Evolutionary conservation across 129 eudicot species (phyloP), one percentile per base, ranked within the genome.

Genomic region (Lonicera japonica): DNA sequence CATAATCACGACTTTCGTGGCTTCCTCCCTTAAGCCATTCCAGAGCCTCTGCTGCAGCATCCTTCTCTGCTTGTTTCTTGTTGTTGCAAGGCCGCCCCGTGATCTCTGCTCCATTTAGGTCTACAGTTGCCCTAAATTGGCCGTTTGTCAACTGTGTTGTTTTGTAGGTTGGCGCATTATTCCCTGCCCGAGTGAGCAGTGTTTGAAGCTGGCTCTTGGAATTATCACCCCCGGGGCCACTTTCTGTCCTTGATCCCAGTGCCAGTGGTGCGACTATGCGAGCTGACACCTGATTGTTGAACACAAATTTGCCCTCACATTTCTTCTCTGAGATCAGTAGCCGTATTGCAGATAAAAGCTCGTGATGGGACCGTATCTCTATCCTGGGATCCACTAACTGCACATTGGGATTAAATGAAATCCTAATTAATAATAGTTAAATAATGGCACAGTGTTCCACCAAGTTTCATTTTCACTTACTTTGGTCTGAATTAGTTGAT

Each of bases 201-300:
- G 90, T 91, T 72, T 91, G 96, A 22, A 91, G 84, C 73, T 82
- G 95, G 67, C 90, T 68, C 73, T 91, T 91, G 0, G 97, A 29
- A 69, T 91, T 91, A 61, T 91, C 88, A 51, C 97, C 97, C 55
- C 97, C 97, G 5, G 97, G 96, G 10, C 94, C 96, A 48, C 90
- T 84, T 74, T 70, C 88, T 45, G 56, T 58, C 17, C 82, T 71
- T 15, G 82, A 81, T 57, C 43, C 54, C 52, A 57, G 38, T 43
- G 16, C 50, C 50, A 8, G 71, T 39, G 74, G 70, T 48, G 60
- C 66, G 21, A 68, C 70, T 18, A 56, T 15, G 41, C 63, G 45
- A 54, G 76, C 65, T 68, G 86, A 54, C 29, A 53, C 29, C 64
- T 77, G 80, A 6, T 72, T 88, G 76, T 43, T 80, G 64, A 80